These are phyloP conservation scores for Botrytis aclada DNA, from an alignment of 2,329 filamentous ascomycete genomes.

Conservation along the genomic window DNA sequence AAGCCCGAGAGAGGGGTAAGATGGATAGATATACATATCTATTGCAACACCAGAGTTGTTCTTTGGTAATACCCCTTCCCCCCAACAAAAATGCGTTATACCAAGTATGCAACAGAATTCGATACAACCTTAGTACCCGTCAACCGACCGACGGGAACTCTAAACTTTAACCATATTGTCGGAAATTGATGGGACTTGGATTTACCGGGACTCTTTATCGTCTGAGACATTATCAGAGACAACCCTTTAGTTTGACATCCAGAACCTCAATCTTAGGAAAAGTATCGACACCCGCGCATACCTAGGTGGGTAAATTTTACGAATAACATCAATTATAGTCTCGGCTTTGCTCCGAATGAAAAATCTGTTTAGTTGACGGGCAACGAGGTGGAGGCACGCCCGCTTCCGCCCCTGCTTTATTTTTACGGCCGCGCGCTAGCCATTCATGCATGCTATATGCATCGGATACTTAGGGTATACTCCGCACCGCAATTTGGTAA, in stretches of 20 bases:
- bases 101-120: background rate
- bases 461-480: conserved; percentile 7
- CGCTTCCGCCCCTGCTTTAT: conserved; percentile 4
- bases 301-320: background rate
- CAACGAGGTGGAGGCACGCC: conserved; percentile 8
- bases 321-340: background rate
- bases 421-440: background rate
- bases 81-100: background rate
- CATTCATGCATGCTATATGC: conserved; percentile 8
- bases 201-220: background rate
- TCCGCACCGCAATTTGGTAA: background rate
- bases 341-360: background rate
- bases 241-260: background rate
- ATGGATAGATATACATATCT: background rate
- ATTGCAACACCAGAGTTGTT: background rate
- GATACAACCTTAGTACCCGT: background rate
- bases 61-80: background rate
- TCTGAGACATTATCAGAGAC: background rate
- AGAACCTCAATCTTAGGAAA: background rate
- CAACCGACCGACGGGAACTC: conserved; percentile 12
- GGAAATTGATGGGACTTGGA: conserved; percentile 11
- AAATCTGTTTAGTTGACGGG: background rate
- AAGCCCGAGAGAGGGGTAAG: background rate
- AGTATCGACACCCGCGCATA: background rate
- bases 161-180: conserved; percentile 21